Base-by-base conservation (phyloP, 208 protist genomes). In the Porcisia deanei region DNA sequence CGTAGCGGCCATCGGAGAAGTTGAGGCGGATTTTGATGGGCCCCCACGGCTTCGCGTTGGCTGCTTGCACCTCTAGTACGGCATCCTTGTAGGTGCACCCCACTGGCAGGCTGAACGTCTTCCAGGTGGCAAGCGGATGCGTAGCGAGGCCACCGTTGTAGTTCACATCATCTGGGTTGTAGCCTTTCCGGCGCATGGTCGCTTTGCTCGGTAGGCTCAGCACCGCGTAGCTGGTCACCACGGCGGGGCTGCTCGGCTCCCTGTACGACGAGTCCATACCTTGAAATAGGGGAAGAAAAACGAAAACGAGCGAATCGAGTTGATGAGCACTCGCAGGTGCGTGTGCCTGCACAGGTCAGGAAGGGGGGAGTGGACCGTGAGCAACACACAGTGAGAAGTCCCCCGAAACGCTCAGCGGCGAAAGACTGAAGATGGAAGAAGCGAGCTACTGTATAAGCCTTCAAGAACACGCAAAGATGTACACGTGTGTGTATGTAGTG, bases 121-220 rank as follows among this genome's bases (percentile, higher is more conserved):
- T 75, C 91, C 92, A 97, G 60, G 73, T 87, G 52, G 92, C 84
- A 49, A 94, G 87, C 59, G 92, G 89, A 77, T 96, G 92, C 14
- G 80, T 81, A 65, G 92, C 86, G 43, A 80, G 74, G 55, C 83
- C 84, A 69, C 81, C 79, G 78, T 87, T 88, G 68, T 85, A 86
- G 77, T 81, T 71, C 7, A 88, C 79, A 22, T 87, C 78, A 3
- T 84, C 76, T 47, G 90, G 83, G 75, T 90, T 81, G 82, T 89
- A 94, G 58, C 90, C 92, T 73, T 92, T 94, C 55, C 89, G 87
- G 45, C 85, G 85, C 75, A 97, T 86, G 58, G 86, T 85, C 25
- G 80, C 78, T 84, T 91, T 91, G 49, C 83, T 59, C 30, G 92
- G 91, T 7, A 97, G 73, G 25, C 72, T 77, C 49, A 97, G 86